Conservation (phyloP, 768 basidiomycete genomes). For the Coprinopsis cinerea region DNA sequence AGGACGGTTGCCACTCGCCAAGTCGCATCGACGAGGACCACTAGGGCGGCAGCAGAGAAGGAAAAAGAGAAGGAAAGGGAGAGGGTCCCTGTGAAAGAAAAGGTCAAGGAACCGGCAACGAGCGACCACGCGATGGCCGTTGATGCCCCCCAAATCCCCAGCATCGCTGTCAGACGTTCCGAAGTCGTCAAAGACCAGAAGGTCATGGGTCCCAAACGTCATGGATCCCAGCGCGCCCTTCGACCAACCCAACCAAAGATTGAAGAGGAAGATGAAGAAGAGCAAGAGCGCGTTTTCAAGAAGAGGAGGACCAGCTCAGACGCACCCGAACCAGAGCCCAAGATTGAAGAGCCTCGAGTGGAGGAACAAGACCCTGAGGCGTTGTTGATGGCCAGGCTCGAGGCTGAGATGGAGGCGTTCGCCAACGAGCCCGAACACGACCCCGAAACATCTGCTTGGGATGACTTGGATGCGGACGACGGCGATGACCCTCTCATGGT, state of each 20-base stretch:
- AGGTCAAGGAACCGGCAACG: background rate
- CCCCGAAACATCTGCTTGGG: slow-evolving; percentile 67
- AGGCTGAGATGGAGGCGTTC: slow-evolving; percentile 45
- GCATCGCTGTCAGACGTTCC: slow-evolving; percentile 35
- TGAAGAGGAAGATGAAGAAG: slow-evolving; percentile 46
- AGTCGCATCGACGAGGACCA: slow-evolving; percentile 22
- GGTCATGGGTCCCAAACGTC: slow-evolving; percentile 12
- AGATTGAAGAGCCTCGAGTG: slow-evolving; percentile 28
- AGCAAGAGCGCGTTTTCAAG: slow-evolving; percentile 58
- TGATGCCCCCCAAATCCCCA: slow-evolving; percentile 40
- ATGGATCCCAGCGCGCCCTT: background rate
- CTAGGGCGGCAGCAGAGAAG: slow-evolving; percentile 10
- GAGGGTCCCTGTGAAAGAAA: slow-evolving; percentile 17
- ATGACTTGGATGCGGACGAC: slow-evolving; percentile 91
- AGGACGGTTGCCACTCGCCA: slow-evolving; percentile 48
- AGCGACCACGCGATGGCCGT: slow-evolving; percentile 52
- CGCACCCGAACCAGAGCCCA: slow-evolving; percentile 42
- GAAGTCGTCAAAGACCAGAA: slow-evolving; percentile 27
- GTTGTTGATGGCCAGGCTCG: slow-evolving; percentile 35
- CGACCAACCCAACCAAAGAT: slow-evolving; percentile 9
- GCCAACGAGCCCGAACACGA: slow-evolving; percentile 58
- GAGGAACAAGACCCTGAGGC: slow-evolving; percentile 38
- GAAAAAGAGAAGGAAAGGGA: slow-evolving; percentile 26
- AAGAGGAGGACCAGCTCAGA: slow-evolving; percentile 71
- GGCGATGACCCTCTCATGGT: slow-evolving; percentile 95